Conservation (phyloP, 2,329 filamentous ascomycete genomes). For the Pezicula radicicola region DNA sequence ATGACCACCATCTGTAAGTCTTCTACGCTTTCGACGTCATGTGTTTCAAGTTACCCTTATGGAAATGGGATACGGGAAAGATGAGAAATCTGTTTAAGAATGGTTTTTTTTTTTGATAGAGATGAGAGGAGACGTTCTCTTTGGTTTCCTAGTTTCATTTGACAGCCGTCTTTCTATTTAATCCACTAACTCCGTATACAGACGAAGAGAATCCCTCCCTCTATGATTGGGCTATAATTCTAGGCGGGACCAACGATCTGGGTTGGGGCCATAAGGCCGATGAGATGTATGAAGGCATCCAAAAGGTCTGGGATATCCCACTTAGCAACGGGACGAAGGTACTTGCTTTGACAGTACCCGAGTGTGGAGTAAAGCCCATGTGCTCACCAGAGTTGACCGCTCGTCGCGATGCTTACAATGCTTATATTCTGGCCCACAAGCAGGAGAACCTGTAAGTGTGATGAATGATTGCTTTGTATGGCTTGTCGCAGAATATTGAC, state of each 20-base stretch:
- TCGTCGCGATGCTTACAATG: conserved; percentile 46
- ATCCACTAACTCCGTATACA: not conserved
- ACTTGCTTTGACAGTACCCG: conserved; percentile 61
- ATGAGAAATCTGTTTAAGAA: too few relatives aligned
- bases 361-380: conserved; percentile 31
- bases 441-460: conserved; percentile 49
- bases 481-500: not conserved
- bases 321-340: conserved; percentile 50
- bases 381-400: conserved; percentile 25
- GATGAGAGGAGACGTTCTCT: too few relatives aligned
- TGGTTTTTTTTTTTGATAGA: too few relatives aligned
- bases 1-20: conserved; percentile 32
- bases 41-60: not conserved
- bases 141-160: not conserved
- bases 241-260: conserved; percentile 65
- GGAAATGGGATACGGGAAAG: too few relatives aligned
- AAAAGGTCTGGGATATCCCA: conserved; percentile 47
- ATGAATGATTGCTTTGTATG: not conserved
- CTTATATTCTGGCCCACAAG: conserved; percentile 46
- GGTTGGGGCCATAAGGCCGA: conserved; percentile 33
- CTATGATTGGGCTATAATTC: conserved; percentile 57
- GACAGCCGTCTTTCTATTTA: too few relatives aligned
- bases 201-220: conserved; percentile 15
- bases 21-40: not conserved
- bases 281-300: conserved; percentile 46